These are phyloP conservation scores for Aspergillus affinis DNA, from an alignment of 495 filamentous ascomycete species.

Conservation along the genomic window DNA sequence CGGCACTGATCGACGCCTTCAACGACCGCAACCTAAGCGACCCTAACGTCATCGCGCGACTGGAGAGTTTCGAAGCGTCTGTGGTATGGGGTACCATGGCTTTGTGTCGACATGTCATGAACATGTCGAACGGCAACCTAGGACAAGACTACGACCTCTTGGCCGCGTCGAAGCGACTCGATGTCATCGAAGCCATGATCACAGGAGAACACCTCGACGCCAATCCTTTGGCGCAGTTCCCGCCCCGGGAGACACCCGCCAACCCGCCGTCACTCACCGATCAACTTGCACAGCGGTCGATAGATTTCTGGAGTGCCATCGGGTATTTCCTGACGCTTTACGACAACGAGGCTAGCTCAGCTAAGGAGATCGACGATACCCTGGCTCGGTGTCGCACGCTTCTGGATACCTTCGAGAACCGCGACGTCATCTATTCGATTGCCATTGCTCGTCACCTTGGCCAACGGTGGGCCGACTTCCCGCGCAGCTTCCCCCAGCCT, in stretches of 20 bases:
- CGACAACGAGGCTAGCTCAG: conserved; percentile 58
- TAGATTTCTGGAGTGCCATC: conserved; percentile 79
- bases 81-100: conserved; percentile 69
- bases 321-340: conserved; percentile 68
- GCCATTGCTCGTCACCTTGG: conserved; percentile 75
- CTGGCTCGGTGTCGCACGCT: conserved; percentile 62
- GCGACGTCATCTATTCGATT: conserved; percentile 90
- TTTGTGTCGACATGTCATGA: conserved; percentile 45
- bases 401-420: conserved; percentile 77
- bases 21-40: conserved; percentile 42
- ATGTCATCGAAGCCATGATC: conserved; percentile 72
- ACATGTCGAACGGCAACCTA: conserved; percentile 36
- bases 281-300: conserved; percentile 57
- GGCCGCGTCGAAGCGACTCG: conserved; percentile 63
- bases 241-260: conserved; percentile 38
- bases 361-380: conserved; percentile 62
- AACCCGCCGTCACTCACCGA: conserved; percentile 43
- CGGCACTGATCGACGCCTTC: conserved; percentile 56
- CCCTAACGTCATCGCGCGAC: conserved; percentile 44
- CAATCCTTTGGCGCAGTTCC: conserved; percentile 55
- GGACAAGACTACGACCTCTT: conserved; percentile 54
- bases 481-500: conserved; percentile 55
- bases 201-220: conserved; percentile 62
- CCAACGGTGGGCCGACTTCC: conserved; percentile 63
- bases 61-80: conserved; percentile 65